Base-by-base conservation (phyloP, 441 rosid genomes). In the Pelargonium myrrhifolium region DNA sequence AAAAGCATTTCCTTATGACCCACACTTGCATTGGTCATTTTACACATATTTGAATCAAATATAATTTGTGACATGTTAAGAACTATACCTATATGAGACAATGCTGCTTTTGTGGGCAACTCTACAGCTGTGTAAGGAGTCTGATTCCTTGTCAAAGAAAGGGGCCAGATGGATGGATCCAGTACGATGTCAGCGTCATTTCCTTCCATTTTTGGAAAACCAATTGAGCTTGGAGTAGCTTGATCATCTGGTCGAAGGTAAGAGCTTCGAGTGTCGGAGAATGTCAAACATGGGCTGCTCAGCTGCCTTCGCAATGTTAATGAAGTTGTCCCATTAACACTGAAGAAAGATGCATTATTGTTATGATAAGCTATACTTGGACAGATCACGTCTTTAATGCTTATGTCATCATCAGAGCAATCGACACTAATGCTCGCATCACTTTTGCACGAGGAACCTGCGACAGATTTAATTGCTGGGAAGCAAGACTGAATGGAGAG, bases 401-500 rank as follows among this genome's bases (percentile, higher is more conserved):
- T 71, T 26, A 55, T 9, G 2, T 71, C 68, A 53, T 70, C 73
- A 37, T 70, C 73, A 10, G 68, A 70, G 6, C 1, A n/a, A 49
- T 49, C 20, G 26, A 56, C 1, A 11, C 65, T 55, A 0, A 28
- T 17, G 68, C 65, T 65, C 11, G n/a, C 40, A 18, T 64, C 56
- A 22, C 65, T 53, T 56, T 39, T 42, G 64, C 45, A 64, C 24
- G 58, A 26, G 2, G 74, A 71, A 21, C 65, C 58, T 6, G 43
- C 18, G 15, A 58, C 22, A 3, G 74, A 71, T 65, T 65, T 65
- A 1, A 53, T 71, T 62, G 65, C 68, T 0, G 74, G 74, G 45
- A 71, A 71, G 43, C 74, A 71, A 10, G 74, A 4, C 10, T 71
- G 68, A 42, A 71, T 42, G 26, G 73, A 70, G 56, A 70, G 68